Evolutionary conservation across 2,329 filamentous ascomycete species (phyloP).

Genomic region (Bipolaris cookei): DNA sequence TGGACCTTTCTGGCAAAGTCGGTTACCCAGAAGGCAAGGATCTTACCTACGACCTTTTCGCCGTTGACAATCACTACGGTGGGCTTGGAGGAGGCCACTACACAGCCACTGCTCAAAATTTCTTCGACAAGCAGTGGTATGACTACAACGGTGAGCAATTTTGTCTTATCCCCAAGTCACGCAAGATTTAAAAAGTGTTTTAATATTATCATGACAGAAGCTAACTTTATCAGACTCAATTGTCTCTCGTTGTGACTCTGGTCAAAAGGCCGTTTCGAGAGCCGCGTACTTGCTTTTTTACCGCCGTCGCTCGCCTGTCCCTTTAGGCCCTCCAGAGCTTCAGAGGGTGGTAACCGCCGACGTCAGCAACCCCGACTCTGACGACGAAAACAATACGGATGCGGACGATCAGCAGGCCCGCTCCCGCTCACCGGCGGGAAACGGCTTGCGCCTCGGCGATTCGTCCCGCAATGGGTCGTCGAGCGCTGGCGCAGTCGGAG

Average conservation of each 20-base stretch:
- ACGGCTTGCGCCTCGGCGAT: slow-evolving; percentile 85
- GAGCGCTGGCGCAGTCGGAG: slow-evolving; percentile 84
- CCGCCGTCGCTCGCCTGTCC: slow-evolving; percentile 76
- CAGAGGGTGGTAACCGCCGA: slow-evolving; percentile 71
- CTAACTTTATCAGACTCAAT: slow-evolving; percentile 68
- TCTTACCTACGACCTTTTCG: slow-evolving; percentile 90
- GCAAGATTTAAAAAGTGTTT: too few species aligned
- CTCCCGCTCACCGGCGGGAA: slow-evolving; percentile 68
- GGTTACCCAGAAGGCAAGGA: slow-evolving; percentile 81
- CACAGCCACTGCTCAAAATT: slow-evolving; percentile 92
- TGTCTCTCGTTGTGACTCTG: slow-evolving; percentile 67
- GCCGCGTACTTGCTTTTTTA: slow-evolving; percentile 96
- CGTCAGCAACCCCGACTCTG: slow-evolving; percentile 50
- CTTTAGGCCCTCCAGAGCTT: slow-evolving; percentile 80
- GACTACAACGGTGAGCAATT: slow-evolving; percentile 81
- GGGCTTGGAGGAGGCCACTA: slow-evolving; percentile 95
- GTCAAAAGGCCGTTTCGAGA: slow-evolving; percentile 69
- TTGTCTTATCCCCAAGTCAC: background rate
- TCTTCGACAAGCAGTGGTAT: slow-evolving; percentile 88
- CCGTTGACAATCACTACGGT: slow-evolving; percentile 94
- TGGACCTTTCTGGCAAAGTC: slow-evolving; percentile 82
- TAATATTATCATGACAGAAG: background rate
- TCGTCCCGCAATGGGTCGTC: slow-evolving; percentile 89
- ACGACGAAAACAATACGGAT: slow-evolving; percentile 49
- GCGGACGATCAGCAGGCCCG: slow-evolving; percentile 34